Base-by-base conservation (phyloP, 495 filamentous ascomycete species). In the Astrothelium subdiscretum region DNA sequence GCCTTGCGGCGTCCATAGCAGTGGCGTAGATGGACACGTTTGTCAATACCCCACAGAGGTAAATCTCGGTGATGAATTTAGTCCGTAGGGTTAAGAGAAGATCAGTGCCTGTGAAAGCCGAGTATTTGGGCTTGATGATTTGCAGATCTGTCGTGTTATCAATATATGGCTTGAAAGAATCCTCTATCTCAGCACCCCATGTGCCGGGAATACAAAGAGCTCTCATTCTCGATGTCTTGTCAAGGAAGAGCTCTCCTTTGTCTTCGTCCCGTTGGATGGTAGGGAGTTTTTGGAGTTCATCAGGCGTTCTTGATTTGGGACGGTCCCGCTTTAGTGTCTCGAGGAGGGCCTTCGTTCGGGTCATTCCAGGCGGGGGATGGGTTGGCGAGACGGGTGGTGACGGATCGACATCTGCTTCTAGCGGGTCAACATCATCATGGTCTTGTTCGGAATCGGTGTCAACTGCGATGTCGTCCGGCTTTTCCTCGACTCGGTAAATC, bases 11-110 rank as follows among this genome's bases (percentile, higher is more conserved):
- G 68, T 97, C 94, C 57, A 95, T 76, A 26, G 91, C 92, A 1
- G 94, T 98, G 10, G 94, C 94, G 69, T 91, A 94, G 31, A 97
- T 85, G 26, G 91, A 91, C 31, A 90, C 78, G 71, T 97, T 97
- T 15, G 88, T 91, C 38, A 92, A 76, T n/a, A 87, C 83, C 13
- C 94, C 94, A 67, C 91, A 96, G 4, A 98, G 80, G 69, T 88
- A 97, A n/a, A 98, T 73, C 68, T 96, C 87, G 1, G 91, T 97
- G 48, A 97, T 82, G 48, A 98, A 85, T 24, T 83, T 86, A 4
- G 83, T 81, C 15, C 91, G 85, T 54, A 96, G 77, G 8, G 81
- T 79, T 42, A 86, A 75, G 26, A 97, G 79, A 18, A 96, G 79
- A 31, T 79, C 78, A 0, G 87, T 87, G 18, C 84, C 84, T 64